A percentile compares a stretch with the other conserved stretches of the same genome.
Evolutionary conservation across 108 stramenopile genomes (phyloP).

Genomic region (Cyclotella kingstonii): DNA sequence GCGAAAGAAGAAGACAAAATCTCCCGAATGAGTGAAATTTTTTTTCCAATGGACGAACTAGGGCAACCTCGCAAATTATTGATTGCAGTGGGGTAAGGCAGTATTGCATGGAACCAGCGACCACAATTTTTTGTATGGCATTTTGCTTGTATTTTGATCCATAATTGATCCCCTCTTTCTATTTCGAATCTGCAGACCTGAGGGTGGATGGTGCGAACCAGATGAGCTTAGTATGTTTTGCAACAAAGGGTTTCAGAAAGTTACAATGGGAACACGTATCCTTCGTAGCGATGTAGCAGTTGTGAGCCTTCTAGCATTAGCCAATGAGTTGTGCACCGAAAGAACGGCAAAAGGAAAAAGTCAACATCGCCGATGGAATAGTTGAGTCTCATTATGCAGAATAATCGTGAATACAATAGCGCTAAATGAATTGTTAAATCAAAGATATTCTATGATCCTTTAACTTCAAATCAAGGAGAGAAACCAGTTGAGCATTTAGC

Average conservation of each 20-base stretch:
- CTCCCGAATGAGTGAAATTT: conserved; percentile 53
- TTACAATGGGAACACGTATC: conserved; percentile 74
- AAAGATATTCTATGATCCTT: no score
- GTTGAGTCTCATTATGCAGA: no score
- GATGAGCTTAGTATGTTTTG: conserved; percentile 76
- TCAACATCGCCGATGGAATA: no score
- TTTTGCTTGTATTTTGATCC: neutral
- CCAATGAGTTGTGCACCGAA: conserved; percentile 81
- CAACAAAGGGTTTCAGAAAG: conserved; percentile 73
- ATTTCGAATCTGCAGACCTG: conserved; percentile 52
- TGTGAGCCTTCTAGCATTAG: conserved; percentile 75
- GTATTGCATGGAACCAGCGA: neutral
- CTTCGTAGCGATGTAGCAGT: conserved; percentile 92
- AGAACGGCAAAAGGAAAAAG: no score
- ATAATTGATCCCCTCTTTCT: neutral
- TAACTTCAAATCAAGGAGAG: no score
- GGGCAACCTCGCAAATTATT: conserved; percentile 48
- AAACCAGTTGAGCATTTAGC: no score
- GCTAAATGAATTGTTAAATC: no score
- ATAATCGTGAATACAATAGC: no score
- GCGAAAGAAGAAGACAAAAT: conserved; percentile 3
- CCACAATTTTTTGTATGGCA: neutral
- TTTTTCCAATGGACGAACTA: conserved; percentile 46
- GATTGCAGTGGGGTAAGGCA: conserved; percentile 62
- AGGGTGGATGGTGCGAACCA: conserved; percentile 93